Conservation (phyloP, 1,284 basidiomycete species). For the Phellinidium pouzarii region DNA sequence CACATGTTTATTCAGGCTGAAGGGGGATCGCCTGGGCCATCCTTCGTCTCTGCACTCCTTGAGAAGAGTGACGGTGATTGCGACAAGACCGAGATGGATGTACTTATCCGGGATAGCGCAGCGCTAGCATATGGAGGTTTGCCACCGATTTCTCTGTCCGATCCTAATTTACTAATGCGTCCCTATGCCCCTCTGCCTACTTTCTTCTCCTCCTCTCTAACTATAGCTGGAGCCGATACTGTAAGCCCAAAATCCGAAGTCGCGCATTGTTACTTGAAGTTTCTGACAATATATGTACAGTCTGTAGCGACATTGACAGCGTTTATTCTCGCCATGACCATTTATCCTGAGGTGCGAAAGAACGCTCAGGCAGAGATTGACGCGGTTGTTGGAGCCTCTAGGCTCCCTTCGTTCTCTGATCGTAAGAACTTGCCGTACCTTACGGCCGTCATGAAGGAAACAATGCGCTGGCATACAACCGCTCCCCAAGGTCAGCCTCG, state of each 20-base stretch:
- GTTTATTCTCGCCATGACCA: slow-evolving; percentile 48
- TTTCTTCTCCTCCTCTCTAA: background rate
- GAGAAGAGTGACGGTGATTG: background rate
- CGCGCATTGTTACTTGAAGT: background rate
- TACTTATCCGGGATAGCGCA: slow-evolving; percentile 2
- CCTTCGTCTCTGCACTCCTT: slow-evolving; percentile 47
- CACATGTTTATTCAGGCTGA: slow-evolving; percentile 42
- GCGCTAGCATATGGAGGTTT: slow-evolving; percentile 9
- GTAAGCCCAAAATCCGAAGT: slow-evolving; percentile 27
- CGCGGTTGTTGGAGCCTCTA: slow-evolving; percentile 46
- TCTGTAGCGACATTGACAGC: slow-evolving; percentile 45
- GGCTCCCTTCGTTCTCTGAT: slow-evolving; percentile 57
- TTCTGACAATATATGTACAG: slow-evolving; percentile 24
- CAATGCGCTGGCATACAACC: slow-evolving; percentile 55
- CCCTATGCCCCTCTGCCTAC: no score
- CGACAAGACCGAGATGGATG: background rate
- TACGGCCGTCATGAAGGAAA: slow-evolving; percentile 54
- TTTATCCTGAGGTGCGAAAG: slow-evolving; percentile 42
- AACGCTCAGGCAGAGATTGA: slow-evolving; percentile 60
- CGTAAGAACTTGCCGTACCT: slow-evolving; percentile 52
- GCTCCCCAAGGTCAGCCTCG: slow-evolving; percentile 27
- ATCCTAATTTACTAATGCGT: background rate
- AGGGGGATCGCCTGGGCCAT: slow-evolving; percentile 56
- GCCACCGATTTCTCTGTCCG: background rate
- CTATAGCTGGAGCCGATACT: slow-evolving; percentile 32